Evolutionary conservation across 176 grass and related monocot genomes (phyloP).

Genomic region (Bothriochloa decipiens): DNA sequence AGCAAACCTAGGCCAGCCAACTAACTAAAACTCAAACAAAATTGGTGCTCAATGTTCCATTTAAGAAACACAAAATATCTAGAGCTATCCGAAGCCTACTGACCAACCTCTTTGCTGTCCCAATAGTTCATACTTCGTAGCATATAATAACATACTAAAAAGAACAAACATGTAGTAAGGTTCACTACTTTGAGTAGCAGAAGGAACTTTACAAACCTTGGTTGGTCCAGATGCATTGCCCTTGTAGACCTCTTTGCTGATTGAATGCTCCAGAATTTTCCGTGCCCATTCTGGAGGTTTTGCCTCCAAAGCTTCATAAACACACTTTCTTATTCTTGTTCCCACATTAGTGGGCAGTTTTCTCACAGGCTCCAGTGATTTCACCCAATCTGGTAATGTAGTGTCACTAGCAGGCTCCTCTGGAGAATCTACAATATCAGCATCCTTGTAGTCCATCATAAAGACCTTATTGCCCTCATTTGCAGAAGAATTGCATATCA

Average conservation of each 20-base stretch:
- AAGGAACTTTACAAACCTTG: conserved; percentile 65
- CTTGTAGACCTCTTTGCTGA: conserved; percentile 98
- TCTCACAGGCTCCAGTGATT: conserved; percentile 85
- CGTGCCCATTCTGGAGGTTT: conserved; percentile 97
- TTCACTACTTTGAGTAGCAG: conserved; percentile 24
- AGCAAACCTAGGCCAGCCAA: background rate
- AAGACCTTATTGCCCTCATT: conserved; percentile 70
- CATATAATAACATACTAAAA: conserved; percentile 25
- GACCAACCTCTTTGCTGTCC: background rate
- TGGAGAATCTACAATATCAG: conserved; percentile 55
- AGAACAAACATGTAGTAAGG: background rate
- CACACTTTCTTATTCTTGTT: conserved; percentile 98
- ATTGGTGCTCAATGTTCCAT: conserved; percentile 10
- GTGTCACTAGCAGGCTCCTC: conserved; percentile 54
- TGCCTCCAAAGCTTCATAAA: conserved; percentile 79
- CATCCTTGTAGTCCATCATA: conserved; percentile 72
- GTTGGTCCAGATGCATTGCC: conserved; percentile 97
- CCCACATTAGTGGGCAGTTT: conserved; percentile 99
- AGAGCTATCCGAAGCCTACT: conserved; percentile 1
- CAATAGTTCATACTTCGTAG: background rate
- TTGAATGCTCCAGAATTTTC: conserved; percentile 91
- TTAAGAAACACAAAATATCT: background rate
- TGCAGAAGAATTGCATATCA: conserved; percentile 59
- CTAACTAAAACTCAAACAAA: conserved; percentile 8
- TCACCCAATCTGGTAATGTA: conserved; percentile 85